Base-by-base conservation (phyloP, 2,329 filamentous ascomycete genomes). In the Sporothrix brasiliensis region DNA sequence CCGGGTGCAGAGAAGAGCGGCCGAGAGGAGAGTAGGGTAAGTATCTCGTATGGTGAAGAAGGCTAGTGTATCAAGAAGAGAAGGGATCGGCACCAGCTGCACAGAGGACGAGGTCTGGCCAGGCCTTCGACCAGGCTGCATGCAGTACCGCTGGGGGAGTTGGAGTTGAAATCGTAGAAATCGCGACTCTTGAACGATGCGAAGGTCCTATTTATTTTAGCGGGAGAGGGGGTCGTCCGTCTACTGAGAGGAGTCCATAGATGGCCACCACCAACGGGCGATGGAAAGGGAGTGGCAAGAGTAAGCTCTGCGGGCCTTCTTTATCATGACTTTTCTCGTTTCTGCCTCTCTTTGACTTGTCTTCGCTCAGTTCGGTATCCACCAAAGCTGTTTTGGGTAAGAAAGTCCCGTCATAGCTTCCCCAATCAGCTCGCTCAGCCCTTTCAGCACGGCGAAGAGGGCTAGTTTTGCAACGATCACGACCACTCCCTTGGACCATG, bases 51-150 rank as follows among this genome's bases (percentile, higher is more conserved):
- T 16, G 5, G 19, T 13, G 11, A 6, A 44, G n/a, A 44, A 24
- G 39, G n/a, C 58, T 61, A 61, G 58, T 34, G 34, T 13, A 30
- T 65, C 60, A 13, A 65, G 61, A 34, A 44, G 9, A 63, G 58
- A 47, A 63, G 58, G 56, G 39, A 63, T 63, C 39, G 56, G 56
- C 56, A 41, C 56, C 9, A 60, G 56, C 56, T 60, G 34, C 9
- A 41, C 10, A 44, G 39, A 44, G 39, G 56, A 24, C 34, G 39
- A 47, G 41, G 58, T 63, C 58, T 63, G 58, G 58, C 58, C 58
- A 27, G 58, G 58, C 27, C 58, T 19, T 16, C 24, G 39, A 63
- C 58, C 39, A 27, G 41, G 21, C 58, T 39, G 39, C 21, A 47
- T 27, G 39, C 58, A 63, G 58, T 21, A 27, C 47, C 58, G 58